These are phyloP conservation scores for Cydonia oblonga DNA, from an alignment of 331 rosid genomes.

Conservation along the genomic window DNA sequence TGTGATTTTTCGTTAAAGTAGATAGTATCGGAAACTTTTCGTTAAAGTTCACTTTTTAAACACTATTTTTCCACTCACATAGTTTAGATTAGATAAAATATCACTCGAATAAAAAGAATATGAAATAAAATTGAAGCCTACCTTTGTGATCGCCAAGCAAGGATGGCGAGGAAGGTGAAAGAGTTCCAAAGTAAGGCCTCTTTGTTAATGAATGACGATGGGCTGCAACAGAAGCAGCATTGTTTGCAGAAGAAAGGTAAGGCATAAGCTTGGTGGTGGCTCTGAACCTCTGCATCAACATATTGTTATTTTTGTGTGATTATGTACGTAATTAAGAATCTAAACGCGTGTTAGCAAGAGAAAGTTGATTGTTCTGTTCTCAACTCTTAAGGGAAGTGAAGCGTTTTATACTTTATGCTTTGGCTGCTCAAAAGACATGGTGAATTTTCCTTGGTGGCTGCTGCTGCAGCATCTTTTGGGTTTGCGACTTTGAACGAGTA, in stretches of 20 bases:
- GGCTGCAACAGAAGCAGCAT: not conserved
- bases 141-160: constrained; percentile 11
- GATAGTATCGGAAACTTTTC: too few relatives aligned
- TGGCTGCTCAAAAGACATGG: not conserved
- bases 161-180: not conserved
- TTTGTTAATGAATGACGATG: not conserved
- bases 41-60: too few relatives aligned
- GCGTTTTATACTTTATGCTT: not conserved
- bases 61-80: too few relatives aligned
- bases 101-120: not conserved
- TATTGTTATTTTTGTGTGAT: too few relatives aligned
- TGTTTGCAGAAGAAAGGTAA: constrained; percentile 10
- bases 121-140: not conserved
- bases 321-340: not conserved
- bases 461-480: not conserved
- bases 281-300: constrained; percentile 28
- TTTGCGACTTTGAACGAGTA: not conserved
- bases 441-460: not conserved
- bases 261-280: constrained; percentile 19
- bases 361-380: not conserved
- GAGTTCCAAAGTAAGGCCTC: constrained; percentile 8
- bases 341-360: not conserved
- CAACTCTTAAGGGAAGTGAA: not conserved
- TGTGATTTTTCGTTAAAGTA: too few relatives aligned
- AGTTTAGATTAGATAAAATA: too few relatives aligned